phyloP scores from a whole-genome alignment of 331 rosid genomes.

The Telfairia occidentalis region DNA sequence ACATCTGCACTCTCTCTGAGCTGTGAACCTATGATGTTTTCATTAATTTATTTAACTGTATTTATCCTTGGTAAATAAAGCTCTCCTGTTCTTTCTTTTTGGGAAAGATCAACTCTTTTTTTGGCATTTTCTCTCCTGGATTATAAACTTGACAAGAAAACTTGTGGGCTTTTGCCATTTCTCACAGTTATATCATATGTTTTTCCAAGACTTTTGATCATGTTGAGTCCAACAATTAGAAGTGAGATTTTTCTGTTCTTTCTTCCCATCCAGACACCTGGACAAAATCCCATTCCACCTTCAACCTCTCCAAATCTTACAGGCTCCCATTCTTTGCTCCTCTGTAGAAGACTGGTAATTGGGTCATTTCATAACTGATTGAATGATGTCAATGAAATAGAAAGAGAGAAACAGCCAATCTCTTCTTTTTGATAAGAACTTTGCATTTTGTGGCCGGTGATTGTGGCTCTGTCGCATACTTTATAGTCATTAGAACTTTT shows the following conservation, averaged over 20 bases:
- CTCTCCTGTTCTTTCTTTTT: neutral
- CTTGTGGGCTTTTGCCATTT: neutral
- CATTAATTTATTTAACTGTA: neutral
- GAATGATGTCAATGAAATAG: neutral
- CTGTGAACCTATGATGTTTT: neutral
- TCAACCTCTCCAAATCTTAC: neutral
- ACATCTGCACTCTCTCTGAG: neutral
- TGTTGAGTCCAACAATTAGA: neutral
- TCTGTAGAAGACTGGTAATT: neutral
- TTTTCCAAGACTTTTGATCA: neutral
- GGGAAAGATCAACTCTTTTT: neutral
- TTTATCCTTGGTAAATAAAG: neutral
- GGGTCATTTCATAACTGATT: neutral
- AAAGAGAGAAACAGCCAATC: neutral
- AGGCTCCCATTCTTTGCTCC: neutral
- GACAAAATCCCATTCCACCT: neutral
- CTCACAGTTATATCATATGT: neutral
- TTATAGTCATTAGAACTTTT: neutral
- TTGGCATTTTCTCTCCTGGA: neutral
- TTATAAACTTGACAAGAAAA: neutral
- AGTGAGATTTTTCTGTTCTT: neutral
- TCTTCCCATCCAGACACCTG: slow-evolving; percentile 1
- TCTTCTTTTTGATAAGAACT: neutral
- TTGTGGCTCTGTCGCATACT: neutral
- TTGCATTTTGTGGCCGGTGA: neutral